These are phyloP conservation scores for Chrysopogon serrulatus DNA, from an alignment of 176 grass and related monocot species.

Conservation along the genomic window DNA sequence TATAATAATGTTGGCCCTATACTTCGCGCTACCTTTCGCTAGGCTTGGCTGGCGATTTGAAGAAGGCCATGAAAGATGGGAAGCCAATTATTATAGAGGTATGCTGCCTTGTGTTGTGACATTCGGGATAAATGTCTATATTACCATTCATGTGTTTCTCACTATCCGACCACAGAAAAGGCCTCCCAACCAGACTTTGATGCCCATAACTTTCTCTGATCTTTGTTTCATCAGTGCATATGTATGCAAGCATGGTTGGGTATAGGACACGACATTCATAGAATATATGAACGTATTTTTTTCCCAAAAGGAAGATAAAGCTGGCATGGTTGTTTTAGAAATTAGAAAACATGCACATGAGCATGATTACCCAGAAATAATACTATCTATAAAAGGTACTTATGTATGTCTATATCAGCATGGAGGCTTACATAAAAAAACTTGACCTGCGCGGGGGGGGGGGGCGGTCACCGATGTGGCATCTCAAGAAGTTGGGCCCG, in stretches of 20 bases:
- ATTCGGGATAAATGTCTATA: not conserved
- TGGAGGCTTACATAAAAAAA: not conserved
- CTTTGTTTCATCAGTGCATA: not conserved
- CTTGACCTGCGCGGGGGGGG: not conserved
- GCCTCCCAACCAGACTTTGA: not conserved
- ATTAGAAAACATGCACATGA: not conserved
- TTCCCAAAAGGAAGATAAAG: not conserved
- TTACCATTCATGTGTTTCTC: not conserved
- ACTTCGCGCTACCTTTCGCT: not conserved
- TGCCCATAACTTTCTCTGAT: not conserved
- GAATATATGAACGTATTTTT: not conserved
- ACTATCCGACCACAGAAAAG: not conserved
- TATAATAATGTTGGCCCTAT: not conserved
- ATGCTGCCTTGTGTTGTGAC: not conserved
- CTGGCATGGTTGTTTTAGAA: not conserved
- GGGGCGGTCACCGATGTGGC: no score
- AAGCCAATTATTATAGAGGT: slow-evolving; percentile 99
- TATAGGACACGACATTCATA: not conserved
- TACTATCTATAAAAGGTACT: not conserved
- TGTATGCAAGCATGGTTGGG: not conserved
- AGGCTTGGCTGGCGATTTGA: slow-evolving; percentile 99
- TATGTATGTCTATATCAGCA: not conserved
- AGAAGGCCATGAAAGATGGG: slow-evolving; percentile 99
- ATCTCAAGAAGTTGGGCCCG: no score
- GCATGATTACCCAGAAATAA: not conserved